Base-by-base conservation (phyloP, 1,284 basidiomycete genomes). In the Ganoderma lucidum region DNA sequence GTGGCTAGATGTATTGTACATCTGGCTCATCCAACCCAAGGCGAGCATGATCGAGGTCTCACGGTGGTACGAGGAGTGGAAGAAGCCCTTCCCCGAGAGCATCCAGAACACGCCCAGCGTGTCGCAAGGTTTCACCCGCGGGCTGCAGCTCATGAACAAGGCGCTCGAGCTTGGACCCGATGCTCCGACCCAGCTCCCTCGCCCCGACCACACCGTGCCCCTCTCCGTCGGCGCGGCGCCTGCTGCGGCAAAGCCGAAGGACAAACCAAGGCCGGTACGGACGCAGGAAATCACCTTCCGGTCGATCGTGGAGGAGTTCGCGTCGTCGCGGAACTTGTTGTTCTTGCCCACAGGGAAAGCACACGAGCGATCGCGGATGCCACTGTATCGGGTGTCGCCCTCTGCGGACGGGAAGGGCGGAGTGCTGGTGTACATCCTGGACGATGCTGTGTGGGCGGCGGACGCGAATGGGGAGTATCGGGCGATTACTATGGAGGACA, bases 1-100 rank as follows among this genome's bases (percentile, higher is more conserved):
- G 78, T 99, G 96, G 96, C 86, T 99, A 63, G 90, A 95, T 56
- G 90, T 94, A n/a, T 83, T 99, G 45, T 92, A 96, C 76, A 81
- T 94, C 53, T 99, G 97, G 98, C 90, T 99, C 64, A 86, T 92
- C 14, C 93, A 96, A 78, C 92, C 95, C 0, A 86, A 83, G 37
- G 92, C 92, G 75, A 96, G 91, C 80, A 91, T 94, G 74, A 94
- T 93, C 74, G 96, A 99, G 80, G 94, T 99, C 4, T 94, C 93
- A 1, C 88, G 92, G 71, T 99, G 98, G 97, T 97, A 91, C 78
- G 86, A 86, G 3, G 93, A 91, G 80, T 99, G 97, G 97, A 97
- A 97, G 78, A 81, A 82, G 0, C 83, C 88, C 45, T 95, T 99
- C 80, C 87, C 92, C 0, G 89, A 92, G 67, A 82, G 85, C n/a